Evolutionary conservation across 805 yeast genomes (phyloP), one percentile per base, ranked within the genome.

Genomic region (Metschnikowia peoriensis): DNA sequence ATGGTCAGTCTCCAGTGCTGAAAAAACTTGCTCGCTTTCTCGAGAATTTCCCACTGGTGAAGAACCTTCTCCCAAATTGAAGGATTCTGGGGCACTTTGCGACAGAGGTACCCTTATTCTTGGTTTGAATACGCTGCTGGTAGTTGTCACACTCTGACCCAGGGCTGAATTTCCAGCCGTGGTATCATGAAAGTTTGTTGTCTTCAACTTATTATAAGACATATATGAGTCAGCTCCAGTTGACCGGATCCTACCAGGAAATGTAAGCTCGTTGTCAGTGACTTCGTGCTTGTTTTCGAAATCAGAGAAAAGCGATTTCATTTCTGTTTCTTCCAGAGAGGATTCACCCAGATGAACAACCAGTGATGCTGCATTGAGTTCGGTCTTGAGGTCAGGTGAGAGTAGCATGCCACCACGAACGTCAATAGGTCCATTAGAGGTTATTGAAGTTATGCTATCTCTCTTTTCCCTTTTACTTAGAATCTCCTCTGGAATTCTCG

Each of bases 351-450:
- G 22, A 7, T 11, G 38, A 15, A 32, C 38, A 11, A 39, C 9
- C 49, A 46, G 44, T 8, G 41, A 41, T 35, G 46, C 51, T 11
- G 52, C 47, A 38, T 28, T 34, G 2, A 55, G 55, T n/a, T 55
- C 59, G n/a, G 47, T 17, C 28, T 42, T 41, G 51, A 55, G 48
- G 7, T 40, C 40, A 6, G 53, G 54, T 8, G 60, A 51, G 7
- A 53, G 47, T 3, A 53, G 50, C 15, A 52, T 47, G 4, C 57
- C 58, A 4, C 46, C 54, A 12, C 28, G 41, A 5, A 46, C 50
- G 34, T 53, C 57, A 15, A 51, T 52, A 8, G 59, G 57, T 6
- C 57, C 55, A 38, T 51, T 55, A 7, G 56, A 53, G 7, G 55
- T 55, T 12, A 54, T 52, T 2, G 61, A 48, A n/a, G 46, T 27